Evolutionary conservation across 2,329 filamentous ascomycete species (phyloP), one percentile per base, ranked within the genome.

Genomic region (Capronia coronata): DNA sequence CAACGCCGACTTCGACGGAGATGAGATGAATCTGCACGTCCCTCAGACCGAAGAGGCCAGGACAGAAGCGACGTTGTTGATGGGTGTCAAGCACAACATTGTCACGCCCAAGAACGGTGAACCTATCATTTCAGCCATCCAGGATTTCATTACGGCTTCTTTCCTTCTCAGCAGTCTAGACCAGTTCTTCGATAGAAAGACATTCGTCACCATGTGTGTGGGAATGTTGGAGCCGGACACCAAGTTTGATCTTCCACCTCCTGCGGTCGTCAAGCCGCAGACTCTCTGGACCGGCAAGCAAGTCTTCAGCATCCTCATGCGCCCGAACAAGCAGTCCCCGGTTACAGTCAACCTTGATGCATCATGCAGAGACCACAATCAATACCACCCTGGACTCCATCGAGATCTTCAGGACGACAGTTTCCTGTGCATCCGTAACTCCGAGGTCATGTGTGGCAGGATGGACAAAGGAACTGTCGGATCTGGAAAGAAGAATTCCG

Each of bases 391-490:
- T 1, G 83, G 87, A 56, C 83, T 94, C 71, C 87, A 91, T 62
- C 80, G 86, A 13, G 87, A 93, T 58, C 52, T 59, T 3, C 59
- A 61, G 45, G 54, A 61, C 27, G 93, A 98, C 66, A 83, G 84
- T 6, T 97, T 87, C 78, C 75, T 98, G 8, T 88, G 95, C 11
- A 84, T 98, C 55, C 86, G 91, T 49, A 97, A 98, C 65, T 97
- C 91, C 0, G 90, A 96, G 66, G 83, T 97, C 54, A 94, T 98
- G 87, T 97, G 91, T 64, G 93, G 93, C 54, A 80, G 84, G 52
- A 96, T 97, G 89, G 93, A 98, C 73, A 98, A 98, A 70, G 86
- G 87, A 1, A 97, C 90, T 0, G 87, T 98, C n/a, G 93, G 93
- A 60, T 83, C 87, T 4, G 93, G 93, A 61, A 97, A 97, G 74